These are phyloP conservation scores for Backusella mclennaniae DNA, from an alignment of 192 early-diverging fungal species.

Conservation along the genomic window DNA sequence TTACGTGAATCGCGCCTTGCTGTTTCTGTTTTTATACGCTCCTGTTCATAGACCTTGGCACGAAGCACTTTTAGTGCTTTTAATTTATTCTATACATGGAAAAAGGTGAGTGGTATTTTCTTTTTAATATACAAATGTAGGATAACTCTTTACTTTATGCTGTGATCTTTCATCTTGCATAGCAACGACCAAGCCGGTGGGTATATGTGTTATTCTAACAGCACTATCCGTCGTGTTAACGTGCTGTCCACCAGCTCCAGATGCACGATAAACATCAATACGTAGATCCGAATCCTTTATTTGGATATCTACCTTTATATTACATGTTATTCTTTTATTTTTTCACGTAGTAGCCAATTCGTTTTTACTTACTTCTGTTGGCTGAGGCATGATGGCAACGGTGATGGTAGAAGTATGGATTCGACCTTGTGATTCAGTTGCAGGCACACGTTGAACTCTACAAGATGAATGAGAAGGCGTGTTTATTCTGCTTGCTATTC, in stretches of 20 bases:
- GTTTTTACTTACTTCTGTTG: conserved; percentile 49
- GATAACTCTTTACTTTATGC: conserved; percentile 49
- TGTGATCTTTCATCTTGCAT: conserved; percentile 96
- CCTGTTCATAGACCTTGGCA: conserved; percentile 72
- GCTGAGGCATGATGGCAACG: conserved; percentile 75
- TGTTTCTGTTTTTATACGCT: conserved; percentile 55
- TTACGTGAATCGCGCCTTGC: conserved; percentile 61
- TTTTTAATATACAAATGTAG: background rate
- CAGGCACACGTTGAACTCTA: conserved; percentile 79
- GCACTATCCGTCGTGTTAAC: conserved; percentile 96
- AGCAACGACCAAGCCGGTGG: conserved; percentile 82
- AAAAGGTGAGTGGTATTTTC: background rate
- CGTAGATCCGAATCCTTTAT: conserved; percentile 66
- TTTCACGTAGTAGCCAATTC: background rate
- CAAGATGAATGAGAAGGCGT: background rate
- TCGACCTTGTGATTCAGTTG: conserved; percentile 74
- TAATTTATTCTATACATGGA: conserved; percentile 67
- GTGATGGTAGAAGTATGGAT: conserved; percentile 79
- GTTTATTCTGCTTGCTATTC: background rate
- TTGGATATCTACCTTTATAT: conserved; percentile 54
- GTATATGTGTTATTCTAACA: conserved; percentile 89
- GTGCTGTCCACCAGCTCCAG: conserved; percentile 88
- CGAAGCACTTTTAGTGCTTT: conserved; percentile 84
- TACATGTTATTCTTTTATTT: background rate
- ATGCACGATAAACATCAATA: conserved; percentile 73